A percentile compares a stretch with the other conserved stretches of the same genome.
phyloP scores from a whole-genome alignment of 2,329 filamentous ascomycete genomes.

The Pseudonectria buxi region DNA sequence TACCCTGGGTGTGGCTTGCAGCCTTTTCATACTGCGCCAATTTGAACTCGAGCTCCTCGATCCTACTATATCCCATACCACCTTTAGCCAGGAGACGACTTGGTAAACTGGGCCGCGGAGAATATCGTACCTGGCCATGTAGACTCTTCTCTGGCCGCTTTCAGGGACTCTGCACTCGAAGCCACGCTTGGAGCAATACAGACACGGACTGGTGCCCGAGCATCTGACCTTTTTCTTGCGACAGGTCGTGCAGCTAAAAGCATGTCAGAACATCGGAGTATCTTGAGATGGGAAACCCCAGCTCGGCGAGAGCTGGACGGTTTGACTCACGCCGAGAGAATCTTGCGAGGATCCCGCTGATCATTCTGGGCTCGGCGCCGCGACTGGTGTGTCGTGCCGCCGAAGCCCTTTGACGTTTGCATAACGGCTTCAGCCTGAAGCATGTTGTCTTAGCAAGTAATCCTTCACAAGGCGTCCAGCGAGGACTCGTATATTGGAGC shows the following conservation, averaged over 20 bases:
- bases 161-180: conserved; percentile 20
- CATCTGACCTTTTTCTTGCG: conserved; percentile 22
- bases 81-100: neutral
- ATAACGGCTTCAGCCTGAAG: too few relatives aligned
- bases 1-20: conserved; percentile 11
- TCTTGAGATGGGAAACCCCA: neutral
- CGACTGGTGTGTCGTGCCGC: too few relatives aligned
- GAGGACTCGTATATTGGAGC: too few relatives aligned
- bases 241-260: conserved; percentile 17
- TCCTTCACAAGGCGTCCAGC: too few relatives aligned
- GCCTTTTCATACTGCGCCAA: conserved; percentile 19
- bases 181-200: conserved; percentile 20
- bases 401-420: too few relatives aligned
- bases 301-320: too few relatives aligned
- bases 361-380: too few relatives aligned
- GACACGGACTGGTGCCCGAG: conserved; percentile 20
- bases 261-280: conserved; percentile 1
- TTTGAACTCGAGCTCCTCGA: conserved; percentile 20
- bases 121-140: conserved; percentile 17
- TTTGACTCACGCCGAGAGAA: too few relatives aligned
- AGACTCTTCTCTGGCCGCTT: conserved; percentile 22
- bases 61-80: conserved; percentile 10
- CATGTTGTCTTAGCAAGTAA: too few relatives aligned
- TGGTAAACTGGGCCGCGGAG: neutral
- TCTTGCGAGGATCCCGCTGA: too few relatives aligned